These are phyloP conservation scores for Mortierella polycephala DNA, from an alignment of 371 early-diverging fungal species.

Conservation along the genomic window DNA sequence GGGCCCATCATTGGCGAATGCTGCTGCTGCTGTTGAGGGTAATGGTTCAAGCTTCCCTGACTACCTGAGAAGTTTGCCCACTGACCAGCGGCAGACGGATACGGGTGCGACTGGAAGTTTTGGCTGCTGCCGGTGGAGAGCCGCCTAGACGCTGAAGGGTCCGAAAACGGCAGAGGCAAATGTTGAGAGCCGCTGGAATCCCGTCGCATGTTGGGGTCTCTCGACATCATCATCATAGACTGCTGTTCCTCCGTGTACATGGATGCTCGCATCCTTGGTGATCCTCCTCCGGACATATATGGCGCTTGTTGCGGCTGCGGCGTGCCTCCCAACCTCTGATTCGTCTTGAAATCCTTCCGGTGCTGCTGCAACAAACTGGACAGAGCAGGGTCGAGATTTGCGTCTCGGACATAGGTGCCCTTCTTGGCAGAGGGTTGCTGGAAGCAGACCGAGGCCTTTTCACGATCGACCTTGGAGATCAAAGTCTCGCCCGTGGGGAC, in stretches of 20 bases:
- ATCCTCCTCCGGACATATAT: not conserved
- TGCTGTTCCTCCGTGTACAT: slow-evolving; percentile 14
- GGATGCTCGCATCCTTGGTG: slow-evolving; percentile 15
- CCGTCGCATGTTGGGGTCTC: slow-evolving; percentile 14
- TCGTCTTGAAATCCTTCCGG: slow-evolving; percentile 41
- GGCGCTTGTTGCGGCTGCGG: slow-evolving; percentile 11
- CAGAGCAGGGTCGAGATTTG: slow-evolving; percentile 36
- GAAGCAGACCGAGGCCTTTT: slow-evolving; percentile 46
- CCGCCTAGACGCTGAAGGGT: slow-evolving; percentile 25
- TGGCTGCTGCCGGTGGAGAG: slow-evolving; percentile 31
- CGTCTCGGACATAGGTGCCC: slow-evolving; percentile 27
- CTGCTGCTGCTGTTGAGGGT: slow-evolving; percentile 19
- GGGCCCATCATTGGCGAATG: slow-evolving; percentile 18
- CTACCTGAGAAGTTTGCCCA: slow-evolving; percentile 10
- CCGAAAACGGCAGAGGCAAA: not conserved
- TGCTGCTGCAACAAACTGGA: slow-evolving; percentile 46
- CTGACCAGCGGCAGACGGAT: slow-evolving; percentile 3
- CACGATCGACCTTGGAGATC: slow-evolving; percentile 42
- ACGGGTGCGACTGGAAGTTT: slow-evolving; percentile 6
- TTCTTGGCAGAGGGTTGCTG: slow-evolving; percentile 28
- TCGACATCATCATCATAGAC: not conserved
- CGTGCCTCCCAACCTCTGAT: slow-evolving; percentile 36
- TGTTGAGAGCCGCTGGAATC: slow-evolving; percentile 37
- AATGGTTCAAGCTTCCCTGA: slow-evolving; percentile 13
- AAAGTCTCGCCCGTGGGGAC: slow-evolving; percentile 20